phyloP scores from a whole-genome alignment of 2,329 filamentous ascomycete species.

The Didymella glomerata region DNA sequence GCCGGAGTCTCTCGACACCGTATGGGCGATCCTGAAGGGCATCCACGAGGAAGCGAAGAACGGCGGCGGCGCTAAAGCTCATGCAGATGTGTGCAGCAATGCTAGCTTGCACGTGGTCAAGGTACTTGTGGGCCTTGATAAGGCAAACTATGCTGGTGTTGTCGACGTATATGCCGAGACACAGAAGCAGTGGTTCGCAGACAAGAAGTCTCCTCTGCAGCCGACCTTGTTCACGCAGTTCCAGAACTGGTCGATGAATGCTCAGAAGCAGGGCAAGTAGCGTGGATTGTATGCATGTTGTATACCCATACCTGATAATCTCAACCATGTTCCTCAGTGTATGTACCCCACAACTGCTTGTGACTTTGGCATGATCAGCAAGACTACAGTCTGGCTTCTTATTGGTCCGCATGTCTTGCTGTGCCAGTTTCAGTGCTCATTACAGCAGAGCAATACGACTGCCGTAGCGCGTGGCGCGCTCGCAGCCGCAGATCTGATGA shows the following conservation, averaged over 20 bases:
- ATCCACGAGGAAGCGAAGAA: constrained; percentile 74
- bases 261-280: constrained; percentile 39
- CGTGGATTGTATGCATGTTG: neutral
- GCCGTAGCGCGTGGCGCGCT: constrained; percentile 25
- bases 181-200: constrained; percentile 55
- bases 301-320: neutral
- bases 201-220: constrained; percentile 54
- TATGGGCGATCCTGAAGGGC: constrained; percentile 67
- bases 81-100: constrained; percentile 77
- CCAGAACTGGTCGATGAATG: constrained; percentile 54
- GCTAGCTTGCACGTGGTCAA: constrained; percentile 74
- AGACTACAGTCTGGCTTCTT: no score
- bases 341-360: no score
- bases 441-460: constrained; percentile 1
- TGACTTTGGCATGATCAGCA: neutral
- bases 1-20: constrained; percentile 54
- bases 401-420: neutral
- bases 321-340: no score
- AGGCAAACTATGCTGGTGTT: constrained; percentile 49
- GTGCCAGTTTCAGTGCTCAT: neutral
- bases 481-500: constrained; percentile 6
- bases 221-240: constrained; percentile 58
- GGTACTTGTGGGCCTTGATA: constrained; percentile 63
- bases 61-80: constrained; percentile 71
- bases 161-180: constrained; percentile 55